A percentile compares a stretch with the other conserved stretches of the same genome.
Conservation (phyloP, 805 yeast genomes). For the Myxozyma melibiosi region DNA sequence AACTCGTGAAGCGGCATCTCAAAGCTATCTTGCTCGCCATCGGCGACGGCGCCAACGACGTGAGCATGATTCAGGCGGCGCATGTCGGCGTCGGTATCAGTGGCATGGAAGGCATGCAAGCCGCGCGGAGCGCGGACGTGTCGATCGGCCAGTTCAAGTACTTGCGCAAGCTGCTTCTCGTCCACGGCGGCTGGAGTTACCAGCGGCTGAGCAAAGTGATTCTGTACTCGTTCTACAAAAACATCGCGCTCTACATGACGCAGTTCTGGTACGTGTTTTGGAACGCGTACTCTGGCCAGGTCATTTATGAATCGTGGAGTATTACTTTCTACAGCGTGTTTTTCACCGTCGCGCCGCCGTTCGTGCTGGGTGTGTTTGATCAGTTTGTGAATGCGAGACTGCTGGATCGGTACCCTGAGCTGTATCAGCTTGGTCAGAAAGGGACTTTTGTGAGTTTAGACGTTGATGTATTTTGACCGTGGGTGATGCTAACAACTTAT, state of each 20-base stretch:
- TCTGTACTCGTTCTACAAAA: conserved; percentile 92
- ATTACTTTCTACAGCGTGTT: conserved; percentile 93
- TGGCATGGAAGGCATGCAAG: conserved; percentile 99
- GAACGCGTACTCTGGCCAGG: conserved; percentile 93
- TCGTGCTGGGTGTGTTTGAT: conserved; percentile 94
- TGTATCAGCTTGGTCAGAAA: conserved; percentile 87
- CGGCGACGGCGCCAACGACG: conserved; percentile 99
- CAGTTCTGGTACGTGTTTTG: conserved; percentile 97
- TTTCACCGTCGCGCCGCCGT: conserved; percentile 93
- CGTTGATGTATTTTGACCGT: background rate
- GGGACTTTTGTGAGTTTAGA: conserved; percentile 57
- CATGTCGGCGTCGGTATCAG: conserved; percentile 99
- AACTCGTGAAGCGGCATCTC: conserved; percentile 82
- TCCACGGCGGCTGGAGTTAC: conserved; percentile 98
- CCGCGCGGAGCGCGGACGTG: conserved; percentile 96
- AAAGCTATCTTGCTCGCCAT: conserved; percentile 79
- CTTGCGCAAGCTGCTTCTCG: conserved; percentile 77
- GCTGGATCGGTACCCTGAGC: conserved; percentile 86
- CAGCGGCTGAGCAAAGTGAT: conserved; percentile 92
- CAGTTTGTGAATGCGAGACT: conserved; percentile 91
- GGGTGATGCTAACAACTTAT: background rate
- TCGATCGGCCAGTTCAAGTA: conserved; percentile 95
- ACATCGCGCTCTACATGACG: conserved; percentile 93
- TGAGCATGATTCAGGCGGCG: conserved; percentile 98
- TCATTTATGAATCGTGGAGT: conserved; percentile 97